These are phyloP conservation scores for Aspergillus felis DNA, from an alignment of 2,329 filamentous ascomycete species.

Conservation along the genomic window DNA sequence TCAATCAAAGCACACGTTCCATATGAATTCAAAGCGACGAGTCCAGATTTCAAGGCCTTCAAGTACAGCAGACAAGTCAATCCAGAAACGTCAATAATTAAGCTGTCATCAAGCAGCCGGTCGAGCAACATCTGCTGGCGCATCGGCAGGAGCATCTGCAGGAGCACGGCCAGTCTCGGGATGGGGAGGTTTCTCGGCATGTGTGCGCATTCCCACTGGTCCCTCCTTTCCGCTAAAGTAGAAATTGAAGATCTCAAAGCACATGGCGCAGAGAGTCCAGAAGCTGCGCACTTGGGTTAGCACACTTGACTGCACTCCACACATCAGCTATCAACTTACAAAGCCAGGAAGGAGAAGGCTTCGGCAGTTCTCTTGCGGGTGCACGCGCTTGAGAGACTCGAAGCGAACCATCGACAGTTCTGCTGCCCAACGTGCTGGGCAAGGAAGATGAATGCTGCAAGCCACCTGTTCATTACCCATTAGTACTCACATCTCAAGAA, in stretches of 20 bases:
- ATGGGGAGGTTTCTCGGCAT: background rate
- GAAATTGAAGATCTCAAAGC: slow-evolving; percentile 13
- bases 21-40: background rate
- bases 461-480: slow-evolving; percentile 1
- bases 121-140: background rate
- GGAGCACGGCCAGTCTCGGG: background rate
- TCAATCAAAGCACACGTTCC: background rate
- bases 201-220: background rate
- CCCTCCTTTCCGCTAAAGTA: slow-evolving; percentile 1
- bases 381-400: background rate
- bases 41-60: background rate
- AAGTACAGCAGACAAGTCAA: background rate
- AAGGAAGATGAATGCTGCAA: slow-evolving; percentile 8
- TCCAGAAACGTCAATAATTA: too few relatives aligned
- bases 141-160: background rate
- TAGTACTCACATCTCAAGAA: background rate
- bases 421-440: slow-evolving; percentile 1
- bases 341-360: slow-evolving; percentile 4
- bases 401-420: slow-evolving; percentile 1
- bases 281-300: slow-evolving; percentile 3
- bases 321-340: background rate
- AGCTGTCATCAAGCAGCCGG: too few relatives aligned
- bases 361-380: slow-evolving; percentile 1
- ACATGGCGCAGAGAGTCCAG: slow-evolving; percentile 12
- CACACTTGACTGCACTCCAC: background rate